Base-by-base conservation (phyloP, 2,329 filamentous ascomycete genomes). In the Gnomoniopsis smithogilvyi region DNA sequence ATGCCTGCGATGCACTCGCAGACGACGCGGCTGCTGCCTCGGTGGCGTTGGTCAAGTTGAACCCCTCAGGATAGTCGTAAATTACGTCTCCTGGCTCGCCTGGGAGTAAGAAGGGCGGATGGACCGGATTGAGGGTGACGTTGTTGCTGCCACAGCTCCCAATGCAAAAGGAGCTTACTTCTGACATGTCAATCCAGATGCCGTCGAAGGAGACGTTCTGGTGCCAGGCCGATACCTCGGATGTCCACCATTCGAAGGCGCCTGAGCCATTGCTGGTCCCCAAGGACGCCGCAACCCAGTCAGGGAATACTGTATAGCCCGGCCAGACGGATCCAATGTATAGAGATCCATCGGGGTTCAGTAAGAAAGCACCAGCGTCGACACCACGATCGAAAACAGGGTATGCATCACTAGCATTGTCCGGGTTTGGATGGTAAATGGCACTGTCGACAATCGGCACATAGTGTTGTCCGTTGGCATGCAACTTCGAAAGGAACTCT, bases 401-500 rank as follows among this genome's bases (percentile, higher is more conserved):
- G 68, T 86, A 90, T 48, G 78, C 79, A 70, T 92, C 89, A 41
- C 78, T 84, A 1, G 78, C 76, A 67, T 92, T 89, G n/a, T 83
- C 74, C 0, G 87, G 87, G 64, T 91, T 88, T 0, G 89, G 89
- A 26, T 84, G 82, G 68, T 92, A 92, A 51, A 83, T 76, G 14
- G 85, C 85, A 2, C 87, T 84, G 67, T 94, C 90, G 14, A 93
- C 84, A 73, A 93, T 93, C 19, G 91, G 79, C 1, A 90, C 80
- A 58, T 90, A 88, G n/a, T 88, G 83, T 67, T 90, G 87, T 3
- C 84, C 75, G 56, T 85, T 83, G 10, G 75, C 72, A 66, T 91
- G 89, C 2, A 93, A 78, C 21, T 81, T 79, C 1, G 75, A 72
- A 2, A 89, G 79, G 48, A 92, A 78, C 63, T 85, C 74, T 22